Evolutionary conservation across 1,284 basidiomycete species (phyloP), one percentile per base, ranked within the genome.

Genomic region (Spongiforma sp.): DNA sequence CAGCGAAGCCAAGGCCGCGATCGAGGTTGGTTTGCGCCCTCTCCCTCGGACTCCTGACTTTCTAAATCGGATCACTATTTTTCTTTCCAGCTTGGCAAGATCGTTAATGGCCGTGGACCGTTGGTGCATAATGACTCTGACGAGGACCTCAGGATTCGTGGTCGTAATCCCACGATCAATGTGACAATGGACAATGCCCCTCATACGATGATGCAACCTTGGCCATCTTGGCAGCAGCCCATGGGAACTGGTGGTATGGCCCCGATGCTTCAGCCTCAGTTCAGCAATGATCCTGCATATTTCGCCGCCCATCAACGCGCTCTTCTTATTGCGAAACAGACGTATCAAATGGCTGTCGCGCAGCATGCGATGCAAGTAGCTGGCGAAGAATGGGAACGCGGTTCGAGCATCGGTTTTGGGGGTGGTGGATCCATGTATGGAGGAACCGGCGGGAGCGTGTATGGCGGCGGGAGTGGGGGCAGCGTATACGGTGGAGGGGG

Each of bases 381-480:
- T 17, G 91, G 85, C 30, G 93, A 94, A 59, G 91, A 94, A 72
- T 94, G 93, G 93, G 93, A 94, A 73, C 87, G 92, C 48, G 84
- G 87, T 14, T 93, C 91, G 59, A 85, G 79, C 53, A 68, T 83
- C 34, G 83, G 84, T 24, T 82, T 79, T 66, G 67, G 67, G 26
- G 68, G 69, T 11, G 75, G 73, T 54, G 80, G 78, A 4, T 73
- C 71, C 32, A 71, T 69, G 19, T 77, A 77, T 54, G 75, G 72
- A 19, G 71, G 76, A 58, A 71, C 79, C 50, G 77, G 76, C 2
- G 69, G 71, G 14, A 72, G 72, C 24, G 62, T 63, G 30, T 71
- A 74, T 30, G 74, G 77, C 1, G 71, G 73, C 5, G 76, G 78
- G 43, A 79, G 80, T 24, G 80, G 81, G 6, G 79, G 79, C 0